Evolutionary conservation across 352 stramenopile species (phyloP), one percentile per base, ranked within the genome.

Genomic region (Phytophthora vignae): DNA sequence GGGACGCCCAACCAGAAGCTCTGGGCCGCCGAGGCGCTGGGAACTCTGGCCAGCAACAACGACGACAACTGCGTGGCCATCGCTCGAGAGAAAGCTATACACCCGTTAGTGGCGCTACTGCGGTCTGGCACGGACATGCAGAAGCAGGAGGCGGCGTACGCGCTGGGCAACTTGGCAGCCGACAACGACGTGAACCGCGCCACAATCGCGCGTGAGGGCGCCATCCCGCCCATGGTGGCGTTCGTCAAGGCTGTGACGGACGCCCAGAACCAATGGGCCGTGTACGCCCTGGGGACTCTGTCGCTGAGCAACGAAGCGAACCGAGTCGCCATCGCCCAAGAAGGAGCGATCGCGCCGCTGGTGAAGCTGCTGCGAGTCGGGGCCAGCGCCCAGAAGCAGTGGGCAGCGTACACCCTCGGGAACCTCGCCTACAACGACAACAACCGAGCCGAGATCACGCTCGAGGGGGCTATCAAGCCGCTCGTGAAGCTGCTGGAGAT

Each of bases 371-470:
- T 72, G 14, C 62, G 55, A 62, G 21, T n/a, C 4, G 65, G 57
- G 7, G 46, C 60, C 11, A 53, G 42, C 11, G 64, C 48, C 2
- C 59, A 77, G 42, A 71, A 77, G 49, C 56, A 74, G 21, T 75
- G 69, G 59, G 64, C 61, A 2, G 61, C 61, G 2, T 69, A 72
- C 19, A 71, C 67, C 10, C 38, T 80, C 2, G 64, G 55, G 2
- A 69, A 68, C 42, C 48, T 80, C 6, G 57, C 69, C 2, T 55
- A 75, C 27, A 78, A 68, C 48, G 60, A 80, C 17, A 21, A 21
- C 1, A 76, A 73, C 22, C 58, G 55, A 29, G 52, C 64, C 8
- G 31, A 59, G 25, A 73, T 78, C 22, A 64, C 61, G 1, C 14
- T 54, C 11, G 44, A 64, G 54, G 71, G 61, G 0, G 71, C 58